Evolutionary conservation across 2,329 filamentous ascomycete species (phyloP), one percentile per base, ranked within the genome.

Genomic region (Basipetospora sp.): DNA sequence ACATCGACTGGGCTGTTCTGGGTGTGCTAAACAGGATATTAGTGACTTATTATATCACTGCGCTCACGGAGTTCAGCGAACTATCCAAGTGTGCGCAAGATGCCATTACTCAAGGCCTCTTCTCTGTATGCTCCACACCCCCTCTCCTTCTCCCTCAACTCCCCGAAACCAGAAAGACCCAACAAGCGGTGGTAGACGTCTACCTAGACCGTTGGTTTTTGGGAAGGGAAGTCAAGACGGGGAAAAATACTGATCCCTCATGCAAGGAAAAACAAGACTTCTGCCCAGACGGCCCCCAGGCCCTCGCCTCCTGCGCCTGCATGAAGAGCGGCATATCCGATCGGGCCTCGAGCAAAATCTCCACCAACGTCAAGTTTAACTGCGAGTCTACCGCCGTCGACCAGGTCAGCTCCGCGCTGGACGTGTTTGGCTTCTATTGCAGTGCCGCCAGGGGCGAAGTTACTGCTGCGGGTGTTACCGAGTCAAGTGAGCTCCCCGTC

Each of bases 11-110:
- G 46, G 41, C 17, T 20, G 6, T 25, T 30, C 34, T 29, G 19
- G 15, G 16, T 38, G 36, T 25, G 17, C 25, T 36, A 22, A 4
- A 28, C 9, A 13, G 18, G 20, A 14, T 10, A 5, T 3, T 16
- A 66, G 62, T 74, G 61, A 59, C 65, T 1, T 74, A 71, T 46
- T 66, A 69, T 41, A 64, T 73, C 40, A 69, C 67, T 2, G 69
- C 62, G 10, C 49, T 73, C 19, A 54, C 63, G 1, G 52, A 64
- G 40, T 73, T 54, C 42, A 58, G 53, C 30, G 55, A 59, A 0
- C 53, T 73, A 0, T 57, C 56, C 0, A 46, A 51, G 0, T 72
- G 68, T 38, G 67, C 65, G 1, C 55, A 60, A 39, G 52, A 45
- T 0, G 67, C 55, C 1, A 43, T 73, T 14, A 15, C 18, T 22